Evolutionary conservation across 2,329 filamentous ascomycete genomes (phyloP), one percentile per base, ranked within the genome.

Genomic region (Trichophyton schoenleinii): DNA sequence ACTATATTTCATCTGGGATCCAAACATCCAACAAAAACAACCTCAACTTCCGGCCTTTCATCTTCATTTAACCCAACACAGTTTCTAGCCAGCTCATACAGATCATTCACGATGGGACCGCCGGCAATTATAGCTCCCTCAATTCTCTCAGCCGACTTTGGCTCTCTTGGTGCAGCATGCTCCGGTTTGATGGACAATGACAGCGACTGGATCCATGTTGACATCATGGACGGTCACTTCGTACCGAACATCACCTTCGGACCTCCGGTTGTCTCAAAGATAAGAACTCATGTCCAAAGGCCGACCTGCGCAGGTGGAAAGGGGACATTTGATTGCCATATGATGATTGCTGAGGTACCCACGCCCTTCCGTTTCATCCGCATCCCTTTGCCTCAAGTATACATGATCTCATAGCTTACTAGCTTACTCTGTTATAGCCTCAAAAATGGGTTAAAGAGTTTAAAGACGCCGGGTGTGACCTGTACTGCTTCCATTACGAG

Each of bases 401-500:
- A 48, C 9, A n/a, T 36, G 49, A 31, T 5, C n/a, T 31, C 9
- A 20, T 25, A 55, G 28, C 52, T 55, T 55, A 55, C 52, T 25
- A 55, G 28, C 52, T 55, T 55, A 55, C 52, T 20, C 28, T 34
- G n/a, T 20, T 42, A 66, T 67, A 94, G 91, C 94, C 94, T 67
- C 95, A 97, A 81, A 91, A 91, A 81, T 99, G 94, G 94, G 91
- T 96, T 69, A 89, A 88, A 71, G 89, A 95, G 64, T 97, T 99
- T 80, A 85, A 94, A 74, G 86, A 88, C 60, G 94, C 91, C 63
- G 94, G 94, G 60, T 96, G 91, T 76, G 91, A 99, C 75, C 82
- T 99, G n/a, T 99, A 99, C 80, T 97, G 94, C 81, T 99, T 99
- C 81, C 94, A 99, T 80, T 97, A 97, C 77, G 94, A 99, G 78